Evolutionary conservation across 2,329 filamentous ascomycete species (phyloP).

Genomic region (Fusarium tuaranense): DNA sequence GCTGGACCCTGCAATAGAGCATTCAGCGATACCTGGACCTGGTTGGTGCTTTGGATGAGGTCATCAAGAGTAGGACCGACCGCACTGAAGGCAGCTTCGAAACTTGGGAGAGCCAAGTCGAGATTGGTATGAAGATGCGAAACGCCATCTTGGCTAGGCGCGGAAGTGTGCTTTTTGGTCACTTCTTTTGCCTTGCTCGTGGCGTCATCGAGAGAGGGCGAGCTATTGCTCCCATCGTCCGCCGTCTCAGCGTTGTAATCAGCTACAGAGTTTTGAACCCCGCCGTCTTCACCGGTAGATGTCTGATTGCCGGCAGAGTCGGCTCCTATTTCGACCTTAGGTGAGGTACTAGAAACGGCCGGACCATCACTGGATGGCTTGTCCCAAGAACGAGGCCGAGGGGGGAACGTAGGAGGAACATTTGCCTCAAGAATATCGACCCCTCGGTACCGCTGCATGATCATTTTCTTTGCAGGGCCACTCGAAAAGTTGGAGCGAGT

Average conservation of each 20-base stretch:
- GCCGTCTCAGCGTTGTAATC: background rate
- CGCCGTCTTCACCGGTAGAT: background rate
- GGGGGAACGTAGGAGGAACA: background rate
- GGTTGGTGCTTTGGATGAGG: no score
- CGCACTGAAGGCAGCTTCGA: background rate
- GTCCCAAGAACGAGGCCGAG: background rate
- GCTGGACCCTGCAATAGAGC: background rate
- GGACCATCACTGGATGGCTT: background rate
- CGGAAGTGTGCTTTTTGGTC: background rate
- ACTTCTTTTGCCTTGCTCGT: background rate
- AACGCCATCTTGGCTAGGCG: no score
- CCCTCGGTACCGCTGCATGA: background rate
- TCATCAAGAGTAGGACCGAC: background rate
- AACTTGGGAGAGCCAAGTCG: background rate
- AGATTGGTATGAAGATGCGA: background rate
- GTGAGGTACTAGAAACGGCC: rapidly evolving
- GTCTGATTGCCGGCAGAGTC: background rate
- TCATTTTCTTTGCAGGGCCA: background rate
- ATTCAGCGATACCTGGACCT: no score
- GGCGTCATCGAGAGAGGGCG: background rate
- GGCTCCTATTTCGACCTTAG: background rate
- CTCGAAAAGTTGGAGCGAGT: background rate
- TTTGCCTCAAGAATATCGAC: background rate
- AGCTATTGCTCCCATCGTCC: background rate
- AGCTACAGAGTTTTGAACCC: background rate